Conservation (phyloP, 2,329 filamentous ascomycete genomes). For the Alternaria viburni region DNA sequence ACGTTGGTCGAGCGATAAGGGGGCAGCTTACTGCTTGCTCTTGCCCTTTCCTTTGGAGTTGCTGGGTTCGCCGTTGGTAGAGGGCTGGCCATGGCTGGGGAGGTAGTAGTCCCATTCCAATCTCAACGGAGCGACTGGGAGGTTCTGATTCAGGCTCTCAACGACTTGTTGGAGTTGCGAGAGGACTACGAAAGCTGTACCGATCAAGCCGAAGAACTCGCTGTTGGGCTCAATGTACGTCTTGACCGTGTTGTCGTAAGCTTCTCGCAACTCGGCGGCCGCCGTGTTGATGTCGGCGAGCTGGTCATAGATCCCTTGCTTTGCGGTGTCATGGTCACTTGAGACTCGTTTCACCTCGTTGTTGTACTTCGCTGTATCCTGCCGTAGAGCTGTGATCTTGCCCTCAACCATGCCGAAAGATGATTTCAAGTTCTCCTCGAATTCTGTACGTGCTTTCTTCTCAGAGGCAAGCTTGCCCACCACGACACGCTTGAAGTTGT, state of each 20-base stretch:
- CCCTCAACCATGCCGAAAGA: background rate
- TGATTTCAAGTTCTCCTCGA: background rate
- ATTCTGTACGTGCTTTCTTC: background rate
- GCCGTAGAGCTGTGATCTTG: background rate
- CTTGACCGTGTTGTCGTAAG: conserved; percentile 5
- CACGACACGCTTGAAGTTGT: background rate
- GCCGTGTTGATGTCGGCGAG: background rate
- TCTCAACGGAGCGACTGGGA: conserved; percentile 1
- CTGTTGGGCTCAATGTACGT: conserved; percentile 13
- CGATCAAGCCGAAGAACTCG: conserved; percentile 5
- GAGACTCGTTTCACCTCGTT: background rate
- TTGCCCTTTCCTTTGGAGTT: background rate
- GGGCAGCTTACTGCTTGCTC: background rate
- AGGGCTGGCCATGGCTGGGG: background rate
- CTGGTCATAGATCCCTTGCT: background rate
- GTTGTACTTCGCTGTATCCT: background rate
- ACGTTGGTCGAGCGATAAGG: background rate
- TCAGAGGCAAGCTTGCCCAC: background rate
- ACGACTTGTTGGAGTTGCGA: conserved; percentile 12
- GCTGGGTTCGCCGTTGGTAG: background rate
- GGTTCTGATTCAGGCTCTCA: conserved; percentile 18
- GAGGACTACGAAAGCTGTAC: background rate
- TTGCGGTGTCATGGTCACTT: background rate
- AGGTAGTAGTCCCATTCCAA: conserved; percentile 4
- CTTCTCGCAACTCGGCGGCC: background rate